These are phyloP conservation scores for Knoxia roxburghii DNA, from an alignment of 257 asterid genomes.

Conservation along the genomic window DNA sequence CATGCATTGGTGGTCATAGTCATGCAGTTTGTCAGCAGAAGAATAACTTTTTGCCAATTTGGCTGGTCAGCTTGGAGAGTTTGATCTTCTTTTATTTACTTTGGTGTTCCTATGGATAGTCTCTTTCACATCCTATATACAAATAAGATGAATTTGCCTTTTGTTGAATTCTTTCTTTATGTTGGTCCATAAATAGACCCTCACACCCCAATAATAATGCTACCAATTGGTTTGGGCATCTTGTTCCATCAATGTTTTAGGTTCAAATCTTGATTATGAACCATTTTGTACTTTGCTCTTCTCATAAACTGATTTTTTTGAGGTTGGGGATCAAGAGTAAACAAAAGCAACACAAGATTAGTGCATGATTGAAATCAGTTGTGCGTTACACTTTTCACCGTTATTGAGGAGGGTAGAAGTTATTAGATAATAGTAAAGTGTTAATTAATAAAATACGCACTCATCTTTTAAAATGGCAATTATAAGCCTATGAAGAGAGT, in stretches of 20 bases:
- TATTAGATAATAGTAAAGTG: no score
- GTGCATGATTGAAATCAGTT: no score
- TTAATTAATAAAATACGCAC: no score
- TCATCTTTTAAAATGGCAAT: no score
- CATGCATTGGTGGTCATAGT: background rate
- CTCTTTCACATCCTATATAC: background rate
- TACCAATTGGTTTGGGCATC: background rate
- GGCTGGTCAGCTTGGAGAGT: conserved; percentile 4
- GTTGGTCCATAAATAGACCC: conserved; percentile 10
- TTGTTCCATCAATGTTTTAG: background rate
- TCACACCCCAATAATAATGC: background rate
- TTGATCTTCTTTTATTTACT: background rate
- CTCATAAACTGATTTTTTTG: no score
- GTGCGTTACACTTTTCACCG: no score
- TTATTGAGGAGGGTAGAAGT: no score
- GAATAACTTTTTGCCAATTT: background rate
- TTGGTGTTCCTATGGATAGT: background rate
- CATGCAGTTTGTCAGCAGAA: background rate
- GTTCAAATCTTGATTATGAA: no score
- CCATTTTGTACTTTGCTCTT: no score
- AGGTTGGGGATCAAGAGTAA: no score
- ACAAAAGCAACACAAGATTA: no score
- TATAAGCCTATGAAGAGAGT: no score
- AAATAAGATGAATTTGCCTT: background rate
- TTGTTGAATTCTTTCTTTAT: background rate